Base-by-base conservation (phyloP, 2,329 filamentous ascomycete species). In the Trichoderma sp. region DNA sequence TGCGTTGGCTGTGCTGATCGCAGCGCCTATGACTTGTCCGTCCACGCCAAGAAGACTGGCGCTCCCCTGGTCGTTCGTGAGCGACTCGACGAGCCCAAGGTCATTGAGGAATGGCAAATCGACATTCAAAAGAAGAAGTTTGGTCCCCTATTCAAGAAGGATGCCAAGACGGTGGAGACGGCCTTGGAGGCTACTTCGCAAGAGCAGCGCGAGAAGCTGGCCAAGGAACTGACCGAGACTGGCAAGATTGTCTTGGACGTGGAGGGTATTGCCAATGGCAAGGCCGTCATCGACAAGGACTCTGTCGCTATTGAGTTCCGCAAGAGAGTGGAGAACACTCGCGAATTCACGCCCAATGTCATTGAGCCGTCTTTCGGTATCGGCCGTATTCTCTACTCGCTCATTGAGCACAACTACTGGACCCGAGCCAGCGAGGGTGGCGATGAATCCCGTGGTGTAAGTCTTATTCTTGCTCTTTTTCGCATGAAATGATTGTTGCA, bases 361-460 rank as follows among this genome's bases (percentile, higher is more conserved):
- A 96, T 98, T 73, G 95, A 99, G 83, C 95, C 94, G 2, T 98
- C 94, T 0, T 99, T 98, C 75, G 94, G 94, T 84, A 97, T 98
- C 76, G 95, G 94, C 69, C 89, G 94, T 74, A 97, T 98, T 70
- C 84, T 98, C 68, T 98, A 97, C 84, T 90, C 91, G 69, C 83
- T 99, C 75, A 91, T 97, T 77, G 95, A 99, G 83, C 95, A 99
- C 81, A 89, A 87, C 78, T 99, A 94, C 87, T 99, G 95, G 94
- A 92, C 90, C 64, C 91, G 95, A 71, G 84, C 78, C 65, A 84
- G 78, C 69, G 87, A 81, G 9, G 79, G 89, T 61, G 90, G 79
- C 64, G 87, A 82, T 59, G 93, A 95, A 78, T 90, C 93, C 64
- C 92, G 94, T 78, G 91, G 91, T 80, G 93, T 94, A 89, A 86